Percentiles rank a stretch among this genome's conserved stretches.
Conservation (phyloP, 1,139 yeast species). For the Hyphopichia burtonii region DNA sequence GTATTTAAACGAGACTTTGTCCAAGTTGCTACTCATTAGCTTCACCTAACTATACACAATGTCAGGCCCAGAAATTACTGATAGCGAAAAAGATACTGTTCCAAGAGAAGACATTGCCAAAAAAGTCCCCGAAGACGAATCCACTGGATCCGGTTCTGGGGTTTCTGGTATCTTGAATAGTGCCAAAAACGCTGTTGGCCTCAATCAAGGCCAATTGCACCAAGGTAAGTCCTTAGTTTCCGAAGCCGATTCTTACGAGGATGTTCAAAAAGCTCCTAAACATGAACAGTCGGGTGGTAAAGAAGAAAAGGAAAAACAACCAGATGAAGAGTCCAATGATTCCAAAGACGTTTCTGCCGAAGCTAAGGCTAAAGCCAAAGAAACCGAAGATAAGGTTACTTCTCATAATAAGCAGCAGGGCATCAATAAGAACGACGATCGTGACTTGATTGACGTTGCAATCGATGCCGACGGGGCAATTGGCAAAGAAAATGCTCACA, state of each 20-base stretch:
- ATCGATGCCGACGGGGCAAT: neutral
- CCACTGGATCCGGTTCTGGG: neutral
- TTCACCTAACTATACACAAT: too few relatives aligned
- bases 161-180: neutral
- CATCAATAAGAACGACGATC: neutral
- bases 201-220: neutral
- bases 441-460: slow-evolving; percentile 2
- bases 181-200: neutral
- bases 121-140: neutral
- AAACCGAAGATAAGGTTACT: neutral
- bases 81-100: neutral
- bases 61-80: neutral
- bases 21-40: too few relatives aligned
- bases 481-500: neutral
- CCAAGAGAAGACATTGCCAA: slow-evolving; percentile 1
- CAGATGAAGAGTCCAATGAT: neutral
- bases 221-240: neutral
- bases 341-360: neutral
- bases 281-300: neutral
- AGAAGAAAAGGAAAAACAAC: too few relatives aligned
- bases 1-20: too few relatives aligned
- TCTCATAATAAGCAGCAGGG: neutral
- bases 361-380: neutral
- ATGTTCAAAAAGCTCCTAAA: neutral
- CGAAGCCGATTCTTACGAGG: neutral